Evolutionary conservation across 2,329 filamentous ascomycete species (phyloP).

Genomic region (Tolypocladium paradoxum): DNA sequence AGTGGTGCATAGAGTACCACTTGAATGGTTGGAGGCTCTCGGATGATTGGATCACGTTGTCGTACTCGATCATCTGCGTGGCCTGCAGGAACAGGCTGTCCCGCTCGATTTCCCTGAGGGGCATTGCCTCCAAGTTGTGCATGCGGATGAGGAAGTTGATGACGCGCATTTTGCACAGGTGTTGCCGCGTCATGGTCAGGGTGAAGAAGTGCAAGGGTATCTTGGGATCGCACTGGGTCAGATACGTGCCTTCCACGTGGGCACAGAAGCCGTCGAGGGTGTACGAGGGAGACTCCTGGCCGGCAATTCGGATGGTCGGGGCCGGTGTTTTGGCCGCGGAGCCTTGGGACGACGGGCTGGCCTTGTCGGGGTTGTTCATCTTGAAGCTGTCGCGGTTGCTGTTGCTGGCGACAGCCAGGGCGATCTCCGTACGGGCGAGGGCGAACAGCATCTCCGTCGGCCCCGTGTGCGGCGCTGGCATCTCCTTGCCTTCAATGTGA

Average conservation of each 20-base stretch:
- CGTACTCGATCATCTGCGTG: slow-evolving; percentile 48
- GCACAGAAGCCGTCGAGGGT: slow-evolving; percentile 42
- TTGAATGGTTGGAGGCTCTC: slow-evolving; percentile 40
- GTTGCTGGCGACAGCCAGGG: slow-evolving; percentile 40
- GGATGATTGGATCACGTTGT: slow-evolving; percentile 42
- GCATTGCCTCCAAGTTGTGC: slow-evolving; percentile 25
- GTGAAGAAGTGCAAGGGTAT: slow-evolving; percentile 51
- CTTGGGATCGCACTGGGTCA: slow-evolving; percentile 44
- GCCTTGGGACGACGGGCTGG: slow-evolving; percentile 9
- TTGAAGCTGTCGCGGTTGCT: slow-evolving; percentile 27
- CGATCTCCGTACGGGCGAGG: slow-evolving; percentile 45
- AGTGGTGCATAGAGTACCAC: slow-evolving; percentile 50
- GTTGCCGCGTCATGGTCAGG: slow-evolving; percentile 43
- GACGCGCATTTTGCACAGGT: slow-evolving; percentile 46
- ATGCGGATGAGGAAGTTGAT: slow-evolving; percentile 41
- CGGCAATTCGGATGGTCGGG: slow-evolving; percentile 34
- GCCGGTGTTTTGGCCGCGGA: slow-evolving; percentile 12
- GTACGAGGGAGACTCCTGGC: slow-evolving; percentile 35
- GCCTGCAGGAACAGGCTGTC: slow-evolving; percentile 43
- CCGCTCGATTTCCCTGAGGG: slow-evolving; percentile 34
- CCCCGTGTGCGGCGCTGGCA: slow-evolving; percentile 35
- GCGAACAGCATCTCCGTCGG: slow-evolving; percentile 52
- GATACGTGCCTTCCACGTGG: slow-evolving; percentile 45
- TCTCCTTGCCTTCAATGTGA: slow-evolving; percentile 43
- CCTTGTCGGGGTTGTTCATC: slow-evolving; percentile 16